Conservation (phyloP, 306 rosid species). For the Spatholobus suberectus region DNA sequence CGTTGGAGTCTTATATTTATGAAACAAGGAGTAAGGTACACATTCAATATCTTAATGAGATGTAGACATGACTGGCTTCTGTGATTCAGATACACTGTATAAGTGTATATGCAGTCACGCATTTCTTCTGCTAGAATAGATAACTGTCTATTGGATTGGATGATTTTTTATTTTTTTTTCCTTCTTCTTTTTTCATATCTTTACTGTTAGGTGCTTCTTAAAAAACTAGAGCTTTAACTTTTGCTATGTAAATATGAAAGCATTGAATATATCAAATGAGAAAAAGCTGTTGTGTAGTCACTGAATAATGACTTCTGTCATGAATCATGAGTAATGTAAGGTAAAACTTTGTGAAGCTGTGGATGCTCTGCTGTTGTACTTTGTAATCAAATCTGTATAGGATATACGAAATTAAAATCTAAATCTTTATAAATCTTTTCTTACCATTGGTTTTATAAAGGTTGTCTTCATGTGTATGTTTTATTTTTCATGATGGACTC, state of each 20-base stretch:
- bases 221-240: slow-evolving; percentile 12
- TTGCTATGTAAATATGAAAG: slow-evolving; percentile 1
- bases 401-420: background rate
- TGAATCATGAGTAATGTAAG: background rate
- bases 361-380: background rate
- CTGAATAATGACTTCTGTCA: background rate
- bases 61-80: slow-evolving; percentile 11
- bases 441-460: slow-evolving; percentile 9
- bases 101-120: background rate
- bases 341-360: background rate
- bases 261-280: background rate
- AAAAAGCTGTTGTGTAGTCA: background rate
- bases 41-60: slow-evolving; percentile 33
- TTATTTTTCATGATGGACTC: slow-evolving; percentile 2
- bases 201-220: background rate
- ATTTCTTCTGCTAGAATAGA: slow-evolving; percentile 3
- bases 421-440: background rate
- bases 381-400: background rate
- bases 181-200: no score
- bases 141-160: background rate
- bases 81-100: slow-evolving; percentile 28
- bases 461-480: slow-evolving; percentile 5
- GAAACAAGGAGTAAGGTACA: slow-evolving; percentile 87
- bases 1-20: slow-evolving; percentile 83
- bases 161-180: background rate